A percentile compares a stretch with the other conserved stretches of the same genome.
phyloP scores from a whole-genome alignment of 2,329 filamentous ascomycete species.

The Sclerotinia minor region DNA sequence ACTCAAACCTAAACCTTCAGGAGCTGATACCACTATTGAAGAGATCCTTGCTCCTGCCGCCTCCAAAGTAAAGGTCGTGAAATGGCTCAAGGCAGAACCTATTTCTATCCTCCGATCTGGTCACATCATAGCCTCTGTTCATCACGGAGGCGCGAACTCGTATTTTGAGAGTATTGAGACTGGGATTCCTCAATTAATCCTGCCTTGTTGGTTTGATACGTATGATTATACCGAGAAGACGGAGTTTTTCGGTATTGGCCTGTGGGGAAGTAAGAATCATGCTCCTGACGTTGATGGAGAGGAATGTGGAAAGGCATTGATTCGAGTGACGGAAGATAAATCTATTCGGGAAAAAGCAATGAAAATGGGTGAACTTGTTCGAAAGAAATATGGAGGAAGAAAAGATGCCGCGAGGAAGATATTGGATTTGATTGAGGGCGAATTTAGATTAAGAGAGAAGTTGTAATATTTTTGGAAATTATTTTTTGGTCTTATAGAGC shows the following conservation, averaged over 20 bases:
- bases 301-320: constrained; percentile 4
- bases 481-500: not conserved
- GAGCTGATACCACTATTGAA: constrained; percentile 23
- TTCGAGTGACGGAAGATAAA: not conserved
- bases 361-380: constrained; percentile 6
- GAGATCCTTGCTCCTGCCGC: constrained; percentile 5
- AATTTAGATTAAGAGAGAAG: not conserved
- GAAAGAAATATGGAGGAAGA: constrained; percentile 14
- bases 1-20: constrained; percentile 32
- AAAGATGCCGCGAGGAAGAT: constrained; percentile 16
- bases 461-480: not conserved
- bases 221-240: constrained; percentile 49
- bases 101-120: constrained; percentile 43
- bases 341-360: not conserved
- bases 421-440: constrained; percentile 12
- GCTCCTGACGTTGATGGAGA: constrained; percentile 1
- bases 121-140: constrained; percentile 42
- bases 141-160: constrained; percentile 47
- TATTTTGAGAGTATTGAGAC: constrained; percentile 47
- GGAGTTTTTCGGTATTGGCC: constrained; percentile 47
- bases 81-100: constrained; percentile 47
- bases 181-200: constrained; percentile 49
- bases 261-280: constrained; percentile 13
- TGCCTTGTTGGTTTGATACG: constrained; percentile 50
- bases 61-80: constrained; percentile 43